phyloP scores from a whole-genome alignment of 805 yeast species.

The Candida tibetensis region DNA sequence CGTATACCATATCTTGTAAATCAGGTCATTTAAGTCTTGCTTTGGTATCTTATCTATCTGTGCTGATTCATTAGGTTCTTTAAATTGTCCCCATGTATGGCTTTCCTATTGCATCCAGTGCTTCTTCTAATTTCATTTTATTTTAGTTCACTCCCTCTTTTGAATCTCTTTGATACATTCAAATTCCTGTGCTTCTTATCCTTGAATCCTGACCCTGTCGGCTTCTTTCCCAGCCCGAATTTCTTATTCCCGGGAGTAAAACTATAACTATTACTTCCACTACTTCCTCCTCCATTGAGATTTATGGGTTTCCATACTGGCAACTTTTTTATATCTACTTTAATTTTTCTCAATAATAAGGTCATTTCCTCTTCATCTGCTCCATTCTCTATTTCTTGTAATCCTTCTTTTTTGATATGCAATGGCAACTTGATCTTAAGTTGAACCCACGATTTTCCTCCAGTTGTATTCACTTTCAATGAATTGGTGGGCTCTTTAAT shows the following conservation, averaged over 20 bases:
- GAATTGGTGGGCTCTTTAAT: slow-evolving; percentile 30
- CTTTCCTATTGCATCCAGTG: no score
- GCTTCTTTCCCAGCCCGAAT: neutral
- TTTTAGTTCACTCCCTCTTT: slow-evolving; percentile 2
- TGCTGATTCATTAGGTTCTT: no score
- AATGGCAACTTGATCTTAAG: slow-evolving; percentile 19
- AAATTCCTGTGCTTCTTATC: slow-evolving; percentile 2
- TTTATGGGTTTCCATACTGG: slow-evolving; percentile 28
- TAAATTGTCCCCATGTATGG: no score
- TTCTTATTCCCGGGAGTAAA: slow-evolving; percentile 2
- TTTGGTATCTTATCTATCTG: no score
- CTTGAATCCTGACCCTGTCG: neutral
- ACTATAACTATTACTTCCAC: neutral
- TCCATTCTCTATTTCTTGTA: neutral
- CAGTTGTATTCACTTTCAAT: slow-evolving; percentile 23
- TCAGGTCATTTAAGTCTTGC: no score
- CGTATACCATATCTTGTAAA: no score
- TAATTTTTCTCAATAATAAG: slow-evolving; percentile 14
- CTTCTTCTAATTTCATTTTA: no score
- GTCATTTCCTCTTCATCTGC: neutral
- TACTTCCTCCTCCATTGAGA: slow-evolving; percentile 7
- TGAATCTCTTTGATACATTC: slow-evolving; percentile 13
- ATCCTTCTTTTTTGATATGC: neutral
- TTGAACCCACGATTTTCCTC: slow-evolving; percentile 26
- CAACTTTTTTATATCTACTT: slow-evolving; percentile 23